These are phyloP conservation scores for Debaryomyces prosopidis DNA, from an alignment of 805 yeast species.

Conservation along the genomic window DNA sequence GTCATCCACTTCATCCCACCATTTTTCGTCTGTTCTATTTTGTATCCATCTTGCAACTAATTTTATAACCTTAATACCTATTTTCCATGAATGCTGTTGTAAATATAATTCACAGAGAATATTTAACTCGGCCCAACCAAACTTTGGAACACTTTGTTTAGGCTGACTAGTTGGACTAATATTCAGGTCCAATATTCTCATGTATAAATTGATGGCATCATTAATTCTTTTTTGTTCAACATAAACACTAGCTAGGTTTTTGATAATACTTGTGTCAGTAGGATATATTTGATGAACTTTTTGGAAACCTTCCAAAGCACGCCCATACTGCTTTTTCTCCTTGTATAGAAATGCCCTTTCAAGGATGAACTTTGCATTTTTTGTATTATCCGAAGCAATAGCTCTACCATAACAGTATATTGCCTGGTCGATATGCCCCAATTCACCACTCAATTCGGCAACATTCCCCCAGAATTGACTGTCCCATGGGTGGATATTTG, in stretches of 20 bases:
- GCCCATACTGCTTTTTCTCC: constrained; percentile 62
- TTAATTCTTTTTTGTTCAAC: constrained; percentile 59
- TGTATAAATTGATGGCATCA: constrained; percentile 75
- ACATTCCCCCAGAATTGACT: constrained; percentile 76
- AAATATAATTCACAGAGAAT: constrained; percentile 78
- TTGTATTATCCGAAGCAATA: constrained; percentile 16
- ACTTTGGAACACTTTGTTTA: constrained; percentile 42
- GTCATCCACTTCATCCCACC: constrained; percentile 64
- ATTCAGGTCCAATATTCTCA: constrained; percentile 62
- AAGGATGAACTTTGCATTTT: constrained; percentile 51
- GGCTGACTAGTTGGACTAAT: constrained; percentile 28
- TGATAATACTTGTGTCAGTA: constrained; percentile 54
- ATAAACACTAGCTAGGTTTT: constrained; percentile 55
- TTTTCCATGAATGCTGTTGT: constrained; percentile 61
- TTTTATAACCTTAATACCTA: constrained; percentile 67
- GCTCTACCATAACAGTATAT: constrained; percentile 64
- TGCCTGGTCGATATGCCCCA: constrained; percentile 75
- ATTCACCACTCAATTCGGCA: constrained; percentile 62
- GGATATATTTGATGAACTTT: constrained; percentile 57
- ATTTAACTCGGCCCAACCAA: constrained; percentile 88
- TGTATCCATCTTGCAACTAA: constrained; percentile 83
- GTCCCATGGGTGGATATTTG: constrained; percentile 74
- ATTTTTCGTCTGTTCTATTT: constrained; percentile 58
- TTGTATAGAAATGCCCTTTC: constrained; percentile 68
- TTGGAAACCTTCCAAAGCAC: constrained; percentile 75